phyloP scores from a whole-genome alignment of 1,284 basidiomycete genomes.

The Naganishia sp. region DNA sequence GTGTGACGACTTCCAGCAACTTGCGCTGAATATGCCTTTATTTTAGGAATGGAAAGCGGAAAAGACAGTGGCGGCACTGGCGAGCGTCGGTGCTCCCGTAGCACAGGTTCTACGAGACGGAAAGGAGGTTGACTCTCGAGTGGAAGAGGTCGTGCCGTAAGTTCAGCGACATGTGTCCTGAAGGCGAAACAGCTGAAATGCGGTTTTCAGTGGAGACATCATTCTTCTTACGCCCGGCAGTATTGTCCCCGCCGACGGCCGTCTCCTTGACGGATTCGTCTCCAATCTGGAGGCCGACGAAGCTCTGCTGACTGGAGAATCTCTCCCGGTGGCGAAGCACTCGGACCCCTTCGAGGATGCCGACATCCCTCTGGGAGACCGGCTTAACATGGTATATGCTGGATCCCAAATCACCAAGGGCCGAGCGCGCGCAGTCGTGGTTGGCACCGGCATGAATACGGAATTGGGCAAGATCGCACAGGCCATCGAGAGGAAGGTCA shows the following conservation, averaged over 20 bases:
- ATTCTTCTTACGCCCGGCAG: slow-evolving; percentile 63
- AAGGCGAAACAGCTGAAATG: not conserved
- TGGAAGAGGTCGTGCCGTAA: slow-evolving; percentile 62
- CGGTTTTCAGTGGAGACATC: slow-evolving; percentile 58
- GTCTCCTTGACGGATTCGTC: slow-evolving; percentile 54
- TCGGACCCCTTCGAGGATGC: slow-evolving; percentile 53
- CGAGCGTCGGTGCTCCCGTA: slow-evolving; percentile 60
- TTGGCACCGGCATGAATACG: slow-evolving; percentile 67
- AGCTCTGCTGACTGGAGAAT: slow-evolving; percentile 70
- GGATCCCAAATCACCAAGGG: slow-evolving; percentile 68
- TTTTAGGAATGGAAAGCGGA: slow-evolving; percentile 55
- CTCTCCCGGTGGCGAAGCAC: slow-evolving; percentile 66
- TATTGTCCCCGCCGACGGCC: slow-evolving; percentile 64
- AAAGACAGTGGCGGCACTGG: slow-evolving; percentile 55
- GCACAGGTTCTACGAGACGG: slow-evolving; percentile 64
- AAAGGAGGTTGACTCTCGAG: slow-evolving; percentile 59
- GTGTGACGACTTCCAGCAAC: not conserved
- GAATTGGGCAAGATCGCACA: slow-evolving; percentile 65
- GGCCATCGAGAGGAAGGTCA: slow-evolving; percentile 55
- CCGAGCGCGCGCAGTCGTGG: slow-evolving; percentile 62
- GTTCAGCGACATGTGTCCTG: not conserved
- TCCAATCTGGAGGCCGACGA: slow-evolving; percentile 64
- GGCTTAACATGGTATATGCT: slow-evolving; percentile 57
- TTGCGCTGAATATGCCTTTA: not conserved
- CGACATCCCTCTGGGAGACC: slow-evolving; percentile 56